Conservation (phyloP, 495 filamentous ascomycete species). For the Xylaria cubensis region DNA sequence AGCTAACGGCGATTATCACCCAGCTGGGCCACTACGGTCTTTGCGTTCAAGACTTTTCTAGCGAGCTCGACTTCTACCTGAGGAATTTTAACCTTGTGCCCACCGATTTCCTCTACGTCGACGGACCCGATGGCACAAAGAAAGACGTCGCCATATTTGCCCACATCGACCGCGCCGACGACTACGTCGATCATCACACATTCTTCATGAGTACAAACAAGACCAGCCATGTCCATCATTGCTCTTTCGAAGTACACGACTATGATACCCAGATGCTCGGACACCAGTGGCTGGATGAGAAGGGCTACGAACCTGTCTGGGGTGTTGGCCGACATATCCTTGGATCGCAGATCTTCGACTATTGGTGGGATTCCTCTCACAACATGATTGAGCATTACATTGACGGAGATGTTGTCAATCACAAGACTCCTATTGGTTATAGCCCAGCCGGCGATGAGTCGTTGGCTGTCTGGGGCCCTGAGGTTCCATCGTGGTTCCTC, state of each 20-base stretch:
- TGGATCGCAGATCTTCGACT: conserved; percentile 63
- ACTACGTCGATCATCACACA: conserved; percentile 60
- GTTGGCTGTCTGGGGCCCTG: conserved; percentile 43
- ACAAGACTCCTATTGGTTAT: conserved; percentile 46
- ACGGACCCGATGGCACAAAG: conserved; percentile 31
- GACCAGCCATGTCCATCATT: conserved; percentile 63
- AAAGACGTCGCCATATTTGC: conserved; percentile 50
- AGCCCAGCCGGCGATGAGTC: conserved; percentile 33
- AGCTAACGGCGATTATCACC: neutral
- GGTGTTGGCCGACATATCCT: conserved; percentile 67
- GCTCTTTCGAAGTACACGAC: conserved; percentile 67
- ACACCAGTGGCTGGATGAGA: conserved; percentile 61
- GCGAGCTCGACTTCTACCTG: conserved; percentile 61
- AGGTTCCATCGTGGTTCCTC: conserved; percentile 28
- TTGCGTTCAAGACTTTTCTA: conserved; percentile 57
- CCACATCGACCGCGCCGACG: conserved; percentile 34
- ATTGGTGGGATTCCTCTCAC: conserved; percentile 62
- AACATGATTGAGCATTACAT: conserved; percentile 62
- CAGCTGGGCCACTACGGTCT: conserved; percentile 65
- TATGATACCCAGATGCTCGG: conserved; percentile 68
- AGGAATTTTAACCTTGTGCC: conserved; percentile 65
- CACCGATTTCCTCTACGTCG: conserved; percentile 45
- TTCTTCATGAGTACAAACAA: conserved; percentile 56
- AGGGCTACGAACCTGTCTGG: conserved; percentile 65
- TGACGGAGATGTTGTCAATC: conserved; percentile 67